Evolutionary conservation across 768 basidiomycete genomes (phyloP), one percentile per base, ranked within the genome.

Genomic region (Hericium rajendrae): DNA sequence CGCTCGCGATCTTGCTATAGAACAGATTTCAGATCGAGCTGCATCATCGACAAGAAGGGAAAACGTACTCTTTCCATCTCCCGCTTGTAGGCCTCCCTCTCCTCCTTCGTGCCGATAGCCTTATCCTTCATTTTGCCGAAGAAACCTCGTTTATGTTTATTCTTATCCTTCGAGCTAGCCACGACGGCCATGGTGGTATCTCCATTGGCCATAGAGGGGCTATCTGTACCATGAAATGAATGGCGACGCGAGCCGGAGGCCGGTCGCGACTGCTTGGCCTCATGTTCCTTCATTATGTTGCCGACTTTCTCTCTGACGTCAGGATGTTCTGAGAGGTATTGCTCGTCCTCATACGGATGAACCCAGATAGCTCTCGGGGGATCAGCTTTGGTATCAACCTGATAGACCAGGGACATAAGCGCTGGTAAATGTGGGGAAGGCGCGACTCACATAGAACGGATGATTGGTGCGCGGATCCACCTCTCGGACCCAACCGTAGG

Each of bases 291-390:
- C 12, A 26, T 26, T 41, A 49, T 39, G 46, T 60, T 61, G 16
- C 62, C 62, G 16, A 72, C 62, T 59, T 77, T 76, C 56, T 76
- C 71, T 55, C 66, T 67, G 8, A 72, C 60, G 4, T 80, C 76
- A 8, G 83, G 80, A 59, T 85, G 78, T 49, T 79, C 76, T 4
- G 58, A 62, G n/a, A 86, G 73, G 67, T 77, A 88, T 53, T 80
- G 74, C 49, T 83, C 79, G 65, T 88, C 85, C 56, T 88, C 83
- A 57, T 80, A 80, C 1, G 88, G 86, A 64, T 90, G 86, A 1
- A 75, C 74, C 88, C 86, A 90, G 63, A 82, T 87, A 0, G 81
- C 75, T 0, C 86, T 78, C 1, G 84, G 80, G 8, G 88, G 86
- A 8, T 67, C 72, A 0, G 81, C 78, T 57, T 70, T 73, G 0